Evolutionary conservation across 331 rosid species (phyloP), one percentile per base, ranked within the genome.

Genomic region (Pyrus hybrid): DNA sequence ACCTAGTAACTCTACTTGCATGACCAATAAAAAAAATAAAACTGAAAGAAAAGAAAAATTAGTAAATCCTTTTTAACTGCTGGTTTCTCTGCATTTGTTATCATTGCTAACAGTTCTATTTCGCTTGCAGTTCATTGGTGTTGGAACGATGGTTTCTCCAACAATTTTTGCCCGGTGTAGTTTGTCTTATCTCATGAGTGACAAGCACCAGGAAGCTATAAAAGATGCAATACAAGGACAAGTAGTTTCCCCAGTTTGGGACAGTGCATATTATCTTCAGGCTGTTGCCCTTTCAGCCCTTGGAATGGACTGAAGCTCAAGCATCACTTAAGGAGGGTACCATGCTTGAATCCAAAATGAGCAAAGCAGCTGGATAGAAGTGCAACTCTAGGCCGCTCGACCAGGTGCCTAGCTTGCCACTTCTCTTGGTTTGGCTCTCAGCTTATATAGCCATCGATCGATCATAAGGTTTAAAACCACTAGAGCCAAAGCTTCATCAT

Each of bases 221-320:
- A 4, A 43, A 0, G 17, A 13, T 43, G 51, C 51, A 43, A 43
- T 43, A 17, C 51, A 56, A 56, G 62, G 28, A n/a, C 94, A 88
- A 81, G 80, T 86, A 13, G 14, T 91, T 71, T 91, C 95, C 22
- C 95, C 88, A 0, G 71, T 89, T 45, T 91, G 96, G 93, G 90
- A 91, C 72, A 76, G 88, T 77, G 96, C 97, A 72, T 89, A 86
- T 29, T 88, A 89, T 85, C 95, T 91, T 69, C 96, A 91, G 84
- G 86, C 85, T 70, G 90, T 81, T 65, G 83, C 91, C 53, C 91
- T 91, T 60, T 71, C 86, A 28, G 82, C 79, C 67, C 86, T 82
- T 49, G 90, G 88, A 14, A 89, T 80, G 97, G 97, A 91, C 80
- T 26, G 89, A 89, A 79, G 88, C 93, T 1, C 86, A 88, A 77